phyloP scores from a whole-genome alignment of 148 eudicot species.

The Polygonum aviculare region DNA sequence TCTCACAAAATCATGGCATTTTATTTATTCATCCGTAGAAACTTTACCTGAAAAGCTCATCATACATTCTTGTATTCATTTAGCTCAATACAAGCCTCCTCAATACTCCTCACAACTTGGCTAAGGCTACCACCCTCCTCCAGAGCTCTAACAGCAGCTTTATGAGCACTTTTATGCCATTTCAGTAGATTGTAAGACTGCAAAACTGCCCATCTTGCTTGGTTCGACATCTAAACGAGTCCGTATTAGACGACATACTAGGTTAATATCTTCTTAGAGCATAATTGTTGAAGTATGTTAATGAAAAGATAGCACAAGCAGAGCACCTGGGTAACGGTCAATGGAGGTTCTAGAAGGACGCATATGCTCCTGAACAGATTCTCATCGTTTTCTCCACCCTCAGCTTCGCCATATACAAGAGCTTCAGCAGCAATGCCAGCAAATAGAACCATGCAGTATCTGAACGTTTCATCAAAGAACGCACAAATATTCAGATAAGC shows the following conservation, averaged over 20 bases:
- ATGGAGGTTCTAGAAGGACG: constrained; percentile 68
- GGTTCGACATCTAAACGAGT: constrained; percentile 75
- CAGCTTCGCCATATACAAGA: constrained; percentile 91
- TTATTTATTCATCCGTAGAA: not conserved
- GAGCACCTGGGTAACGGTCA: constrained; percentile 54
- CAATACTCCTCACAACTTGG: constrained; percentile 63
- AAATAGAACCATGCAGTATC: constrained; percentile 96
- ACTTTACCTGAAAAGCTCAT: not conserved
- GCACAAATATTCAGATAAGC: constrained; percentile 9
- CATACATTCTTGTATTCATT: constrained; percentile 2
- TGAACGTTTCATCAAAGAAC: constrained; percentile 23
- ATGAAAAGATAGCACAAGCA: not conserved
- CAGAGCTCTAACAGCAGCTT: constrained; percentile 71
- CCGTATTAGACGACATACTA: not conserved
- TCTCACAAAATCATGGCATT: not conserved
- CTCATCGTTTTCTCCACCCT: constrained; percentile 97
- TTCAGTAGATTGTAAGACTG: constrained; percentile 89
- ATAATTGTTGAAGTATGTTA: not conserved
- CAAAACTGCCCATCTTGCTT: constrained; percentile 95
- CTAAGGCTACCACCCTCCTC: constrained; percentile 66
- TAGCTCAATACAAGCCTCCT: constrained; percentile 49
- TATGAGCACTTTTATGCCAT: constrained; percentile 82
- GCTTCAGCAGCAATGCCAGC: constrained; percentile 98
- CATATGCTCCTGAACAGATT: constrained; percentile 74
- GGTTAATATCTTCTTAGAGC: not conserved